A percentile compares a stretch with the other conserved stretches of the same genome.
Evolutionary conservation across 2,329 filamentous ascomycete genomes (phyloP).

Genomic region (Cladosporium sp.): DNA sequence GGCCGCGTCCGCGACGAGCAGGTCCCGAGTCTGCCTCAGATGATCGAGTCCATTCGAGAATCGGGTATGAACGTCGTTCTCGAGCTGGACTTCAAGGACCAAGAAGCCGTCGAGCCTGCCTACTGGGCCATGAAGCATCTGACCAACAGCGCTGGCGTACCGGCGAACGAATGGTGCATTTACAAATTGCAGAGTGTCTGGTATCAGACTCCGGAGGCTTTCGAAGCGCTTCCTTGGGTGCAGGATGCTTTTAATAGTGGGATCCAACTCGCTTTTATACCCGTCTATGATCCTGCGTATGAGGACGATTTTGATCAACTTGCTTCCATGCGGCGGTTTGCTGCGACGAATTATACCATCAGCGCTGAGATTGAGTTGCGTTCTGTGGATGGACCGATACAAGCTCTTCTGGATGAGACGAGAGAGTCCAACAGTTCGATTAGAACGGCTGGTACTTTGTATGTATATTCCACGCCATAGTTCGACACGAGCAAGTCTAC

Average conservation of each 20-base stretch:
- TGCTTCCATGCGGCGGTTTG: constrained; percentile 13
- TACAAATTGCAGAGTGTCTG: constrained; percentile 18
- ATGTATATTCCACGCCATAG: background rate
- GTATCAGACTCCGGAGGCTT: constrained; percentile 15
- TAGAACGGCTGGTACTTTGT: constrained; percentile 4
- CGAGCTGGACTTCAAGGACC: constrained; percentile 20
- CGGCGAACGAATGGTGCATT: constrained; percentile 19
- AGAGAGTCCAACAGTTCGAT: background rate
- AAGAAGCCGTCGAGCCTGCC: constrained; percentile 17
- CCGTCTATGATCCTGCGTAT: constrained; percentile 16
- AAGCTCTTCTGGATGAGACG: constrained; percentile 13
- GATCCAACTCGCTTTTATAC: constrained; percentile 14
- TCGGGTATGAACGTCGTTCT: constrained; percentile 18
- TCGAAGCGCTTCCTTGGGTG: constrained; percentile 18
- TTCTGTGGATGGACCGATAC: constrained; percentile 10
- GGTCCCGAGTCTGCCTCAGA: constrained; percentile 15
- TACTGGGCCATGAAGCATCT: constrained; percentile 19
- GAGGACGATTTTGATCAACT: constrained; percentile 14
- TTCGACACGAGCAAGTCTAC: background rate
- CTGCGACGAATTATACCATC: constrained; percentile 18
- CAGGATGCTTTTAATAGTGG: constrained; percentile 17
- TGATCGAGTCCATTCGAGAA: constrained; percentile 18
- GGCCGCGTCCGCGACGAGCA: constrained; percentile 18
- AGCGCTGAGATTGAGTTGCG: constrained; percentile 14
- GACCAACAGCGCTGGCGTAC: constrained; percentile 7